Percentiles rank a stretch among this genome's conserved stretches.
phyloP scores from a whole-genome alignment of 148 eudicot species.

The Rhododendron henanense region DNA sequence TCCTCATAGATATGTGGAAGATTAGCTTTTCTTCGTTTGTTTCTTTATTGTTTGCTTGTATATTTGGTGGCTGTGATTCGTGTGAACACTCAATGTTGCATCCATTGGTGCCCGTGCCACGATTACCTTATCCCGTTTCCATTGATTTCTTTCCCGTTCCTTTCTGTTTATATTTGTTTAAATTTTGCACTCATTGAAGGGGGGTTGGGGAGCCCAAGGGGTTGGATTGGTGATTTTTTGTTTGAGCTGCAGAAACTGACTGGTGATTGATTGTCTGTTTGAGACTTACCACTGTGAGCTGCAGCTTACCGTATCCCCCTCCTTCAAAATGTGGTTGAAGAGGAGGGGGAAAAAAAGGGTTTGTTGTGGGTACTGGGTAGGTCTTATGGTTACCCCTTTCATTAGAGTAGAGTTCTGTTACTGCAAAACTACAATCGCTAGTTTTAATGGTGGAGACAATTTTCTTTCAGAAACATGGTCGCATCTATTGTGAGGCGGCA shows the following conservation, averaged over 20 bases:
- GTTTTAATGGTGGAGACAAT: background rate
- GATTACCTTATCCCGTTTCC: background rate
- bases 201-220: background rate
- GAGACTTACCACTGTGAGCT: background rate
- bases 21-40: background rate
- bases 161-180: background rate
- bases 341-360: background rate
- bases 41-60: conserved; percentile 10
- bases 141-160: background rate
- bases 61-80: background rate
- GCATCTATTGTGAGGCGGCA: background rate
- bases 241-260: too few species aligned
- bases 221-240: background rate
- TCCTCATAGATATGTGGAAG: background rate
- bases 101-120: background rate
- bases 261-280: background rate
- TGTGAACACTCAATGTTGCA: background rate
- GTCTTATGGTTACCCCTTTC: background rate
- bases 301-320: background rate
- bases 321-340: background rate
- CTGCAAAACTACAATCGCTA: background rate
- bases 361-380: background rate
- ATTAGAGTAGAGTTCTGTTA: background rate
- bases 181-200: background rate
- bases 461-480: background rate